phyloP scores from a whole-genome alignment of 169 alveolate genomes.

The Eimeria tenella region DNA sequence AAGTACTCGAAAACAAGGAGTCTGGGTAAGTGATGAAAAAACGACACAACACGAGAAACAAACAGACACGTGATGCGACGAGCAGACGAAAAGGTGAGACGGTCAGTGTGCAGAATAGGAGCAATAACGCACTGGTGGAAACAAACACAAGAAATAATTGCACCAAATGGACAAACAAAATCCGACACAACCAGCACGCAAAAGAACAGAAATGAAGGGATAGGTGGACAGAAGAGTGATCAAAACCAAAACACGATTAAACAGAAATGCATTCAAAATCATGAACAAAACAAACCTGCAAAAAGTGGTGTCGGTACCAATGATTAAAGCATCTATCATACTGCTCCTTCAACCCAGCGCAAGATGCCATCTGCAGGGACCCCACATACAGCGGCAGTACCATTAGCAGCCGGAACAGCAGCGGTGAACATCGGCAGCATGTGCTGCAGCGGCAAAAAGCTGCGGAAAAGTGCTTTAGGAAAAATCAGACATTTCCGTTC shows the following conservation, averaged over 20 bases:
- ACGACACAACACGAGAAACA: neutral
- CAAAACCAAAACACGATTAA: neutral
- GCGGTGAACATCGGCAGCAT: neutral
- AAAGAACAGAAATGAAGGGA: neutral
- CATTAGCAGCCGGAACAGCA: neutral
- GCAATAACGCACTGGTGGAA: neutral
- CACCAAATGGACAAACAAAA: neutral
- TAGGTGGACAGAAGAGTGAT: neutral
- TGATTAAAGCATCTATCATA: constrained; percentile 75
- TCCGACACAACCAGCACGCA: neutral
- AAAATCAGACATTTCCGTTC: too few relatives aligned
- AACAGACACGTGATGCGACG: neutral
- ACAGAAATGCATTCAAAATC: too few relatives aligned
- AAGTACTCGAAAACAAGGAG: neutral
- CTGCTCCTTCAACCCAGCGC: constrained; percentile 70
- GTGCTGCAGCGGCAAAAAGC: neutral
- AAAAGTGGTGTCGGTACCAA: constrained; percentile 74
- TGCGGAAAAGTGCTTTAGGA: too few relatives aligned
- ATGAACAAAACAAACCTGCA: constrained; percentile 12
- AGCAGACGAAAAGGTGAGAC: neutral
- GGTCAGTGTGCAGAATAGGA: neutral
- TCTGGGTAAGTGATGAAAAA: neutral
- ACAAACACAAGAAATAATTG: neutral
- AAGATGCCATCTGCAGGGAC: constrained; percentile 44
- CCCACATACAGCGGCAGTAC: neutral